phyloP scores from a whole-genome alignment of 225 moss, liverwort and hornwort species.

The Physcomitrium patens region DNA sequence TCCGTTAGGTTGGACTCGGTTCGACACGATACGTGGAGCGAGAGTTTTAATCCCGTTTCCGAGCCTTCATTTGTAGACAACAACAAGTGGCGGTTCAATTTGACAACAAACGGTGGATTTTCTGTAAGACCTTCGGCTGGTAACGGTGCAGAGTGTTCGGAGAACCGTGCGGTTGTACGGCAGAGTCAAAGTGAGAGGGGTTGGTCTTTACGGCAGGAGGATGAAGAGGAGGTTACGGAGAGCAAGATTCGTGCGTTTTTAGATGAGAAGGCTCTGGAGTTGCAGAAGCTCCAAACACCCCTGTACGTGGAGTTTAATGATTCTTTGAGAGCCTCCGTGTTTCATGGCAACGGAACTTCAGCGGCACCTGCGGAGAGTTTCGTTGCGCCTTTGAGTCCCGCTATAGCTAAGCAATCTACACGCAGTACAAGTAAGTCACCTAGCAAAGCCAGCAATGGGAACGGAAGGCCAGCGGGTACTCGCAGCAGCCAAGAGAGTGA shows the following conservation, averaged over 20 bases:
- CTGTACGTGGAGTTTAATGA: slow-evolving; percentile 85
- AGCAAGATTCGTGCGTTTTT: slow-evolving; percentile 88
- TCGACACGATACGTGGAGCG: slow-evolving; percentile 48
- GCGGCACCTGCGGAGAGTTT: slow-evolving; percentile 61
- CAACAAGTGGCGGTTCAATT: slow-evolving; percentile 44
- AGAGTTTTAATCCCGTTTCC: slow-evolving; percentile 89
- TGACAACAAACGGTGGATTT: slow-evolving; percentile 48
- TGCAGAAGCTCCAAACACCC: slow-evolving; percentile 84
- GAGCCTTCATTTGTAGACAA: slow-evolving; percentile 68
- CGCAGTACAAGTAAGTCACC: slow-evolving; percentile 68
- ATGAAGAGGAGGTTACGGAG: slow-evolving; percentile 94
- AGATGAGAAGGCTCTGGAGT: slow-evolving; percentile 89
- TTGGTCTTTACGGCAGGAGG: slow-evolving; percentile 61
- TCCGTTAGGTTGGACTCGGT: slow-evolving; percentile 23
- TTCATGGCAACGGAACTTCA: slow-evolving; percentile 35
- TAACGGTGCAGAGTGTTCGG: slow-evolving; percentile 22
- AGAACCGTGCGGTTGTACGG: slow-evolving; percentile 28
- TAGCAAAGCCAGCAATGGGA: slow-evolving; percentile 63
- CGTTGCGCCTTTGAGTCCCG: slow-evolving; percentile 66
- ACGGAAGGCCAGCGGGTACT: slow-evolving; percentile 56
- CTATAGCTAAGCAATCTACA: slow-evolving; percentile 50
- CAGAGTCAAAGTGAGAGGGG: slow-evolving; percentile 41
- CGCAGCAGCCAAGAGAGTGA: slow-evolving; percentile 85
- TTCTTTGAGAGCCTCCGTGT: slow-evolving; percentile 46
- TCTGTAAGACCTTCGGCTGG: slow-evolving; percentile 35